Evolutionary conservation across 1,284 basidiomycete species (phyloP).

Genomic region (Xerocomus tenax): DNA sequence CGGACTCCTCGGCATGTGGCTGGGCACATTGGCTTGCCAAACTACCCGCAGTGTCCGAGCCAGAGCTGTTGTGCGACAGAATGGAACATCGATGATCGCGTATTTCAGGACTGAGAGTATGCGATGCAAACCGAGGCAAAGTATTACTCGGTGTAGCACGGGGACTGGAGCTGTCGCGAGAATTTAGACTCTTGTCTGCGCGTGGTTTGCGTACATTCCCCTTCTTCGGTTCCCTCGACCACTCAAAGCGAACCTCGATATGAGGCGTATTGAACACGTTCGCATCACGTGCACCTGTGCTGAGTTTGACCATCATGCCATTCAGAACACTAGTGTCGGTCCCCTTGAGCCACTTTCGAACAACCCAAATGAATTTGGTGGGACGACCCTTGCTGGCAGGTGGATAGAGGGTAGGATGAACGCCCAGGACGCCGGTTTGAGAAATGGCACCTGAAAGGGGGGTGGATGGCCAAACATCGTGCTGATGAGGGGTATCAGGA

Average conservation of each 20-base stretch:
- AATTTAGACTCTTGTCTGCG: conserved; percentile 15
- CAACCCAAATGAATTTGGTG: conserved; percentile 72
- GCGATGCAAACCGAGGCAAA: conserved; percentile 2
- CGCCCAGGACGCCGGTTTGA: conserved; percentile 55
- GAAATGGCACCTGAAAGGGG: conserved; percentile 26
- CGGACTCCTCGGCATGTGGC: conserved; percentile 37
- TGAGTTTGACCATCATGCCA: conserved; percentile 36
- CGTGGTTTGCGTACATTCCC: conserved; percentile 15
- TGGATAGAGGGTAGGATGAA: conserved; percentile 48
- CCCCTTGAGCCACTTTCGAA: conserved; percentile 71
- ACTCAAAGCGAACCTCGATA: conserved; percentile 68
- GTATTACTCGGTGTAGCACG: conserved; percentile 1
- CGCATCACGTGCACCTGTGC: conserved; percentile 18
- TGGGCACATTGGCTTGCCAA: conserved; percentile 16
- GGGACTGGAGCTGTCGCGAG: conserved; percentile 10
- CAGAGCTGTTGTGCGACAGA: conserved; percentile 26
- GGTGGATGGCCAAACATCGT: conserved; percentile 17
- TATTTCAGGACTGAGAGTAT: conserved; percentile 10
- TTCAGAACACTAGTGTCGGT: conserved; percentile 34
- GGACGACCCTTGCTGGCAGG: conserved; percentile 38
- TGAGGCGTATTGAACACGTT: conserved; percentile 19
- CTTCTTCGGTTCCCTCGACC: conserved; percentile 46
- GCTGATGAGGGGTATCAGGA: conserved; percentile 6
- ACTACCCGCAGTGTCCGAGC: conserved; percentile 24
- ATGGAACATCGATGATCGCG: conserved; percentile 20